Evolutionary conservation across 1,284 basidiomycete species (phyloP).

Genomic region (Leccinum fuscescens): DNA sequence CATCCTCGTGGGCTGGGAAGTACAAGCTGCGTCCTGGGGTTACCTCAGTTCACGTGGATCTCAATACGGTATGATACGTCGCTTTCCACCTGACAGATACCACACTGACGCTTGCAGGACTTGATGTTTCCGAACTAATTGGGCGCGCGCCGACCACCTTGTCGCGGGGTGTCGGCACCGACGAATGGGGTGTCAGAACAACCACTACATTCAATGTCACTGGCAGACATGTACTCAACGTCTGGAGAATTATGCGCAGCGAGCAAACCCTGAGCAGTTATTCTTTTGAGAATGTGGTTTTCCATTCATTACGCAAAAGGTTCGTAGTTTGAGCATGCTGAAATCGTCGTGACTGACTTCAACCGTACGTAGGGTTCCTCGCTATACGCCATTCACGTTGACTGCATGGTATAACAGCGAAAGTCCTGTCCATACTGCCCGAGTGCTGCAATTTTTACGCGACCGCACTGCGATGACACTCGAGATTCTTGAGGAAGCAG

Average conservation of each 20-base stretch:
- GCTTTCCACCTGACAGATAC: neutral
- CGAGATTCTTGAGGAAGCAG: slow-evolving; percentile 76
- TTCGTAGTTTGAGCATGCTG: slow-evolving; percentile 27
- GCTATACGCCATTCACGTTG: slow-evolving; percentile 67
- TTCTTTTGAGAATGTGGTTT: slow-evolving; percentile 88
- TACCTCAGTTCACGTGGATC: slow-evolving; percentile 76
- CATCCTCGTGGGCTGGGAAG: slow-evolving; percentile 89
- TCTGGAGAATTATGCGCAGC: slow-evolving; percentile 90
- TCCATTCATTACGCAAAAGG: slow-evolving; percentile 76
- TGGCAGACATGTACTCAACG: slow-evolving; percentile 89
- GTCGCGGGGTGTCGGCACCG: slow-evolving; percentile 39
- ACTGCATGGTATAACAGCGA: slow-evolving; percentile 72
- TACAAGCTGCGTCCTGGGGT: slow-evolving; percentile 89
- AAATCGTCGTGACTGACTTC: slow-evolving; percentile 1
- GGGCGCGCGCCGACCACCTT: slow-evolving; percentile 59
- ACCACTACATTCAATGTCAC: slow-evolving; percentile 82
- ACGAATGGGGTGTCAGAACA: slow-evolving; percentile 76
- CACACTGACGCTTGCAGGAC: slow-evolving; percentile 43
- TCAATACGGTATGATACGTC: slow-evolving; percentile 50
- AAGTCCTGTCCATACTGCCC: slow-evolving; percentile 37
- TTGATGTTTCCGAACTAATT: slow-evolving; percentile 66
- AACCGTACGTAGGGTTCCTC: slow-evolving; percentile 60
- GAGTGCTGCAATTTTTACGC: slow-evolving; percentile 63
- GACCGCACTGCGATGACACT: slow-evolving; percentile 66
- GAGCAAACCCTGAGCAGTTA: slow-evolving; percentile 82